These are phyloP conservation scores for Sarcodon sp. DNA, from an alignment of 768 basidiomycete species.

Conservation along the genomic window DNA sequence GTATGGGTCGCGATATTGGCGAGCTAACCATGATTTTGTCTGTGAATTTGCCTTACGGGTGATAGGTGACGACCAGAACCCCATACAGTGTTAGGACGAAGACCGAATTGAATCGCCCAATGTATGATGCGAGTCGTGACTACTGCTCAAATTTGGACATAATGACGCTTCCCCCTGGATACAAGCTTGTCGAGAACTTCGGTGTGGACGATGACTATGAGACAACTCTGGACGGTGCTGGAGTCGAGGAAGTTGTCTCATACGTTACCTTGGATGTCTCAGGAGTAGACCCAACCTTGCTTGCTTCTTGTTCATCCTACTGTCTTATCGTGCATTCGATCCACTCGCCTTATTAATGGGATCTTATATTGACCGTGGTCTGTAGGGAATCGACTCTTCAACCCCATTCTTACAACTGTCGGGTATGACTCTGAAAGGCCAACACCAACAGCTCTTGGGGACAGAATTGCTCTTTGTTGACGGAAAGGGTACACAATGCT, in stretches of 20 bases:
- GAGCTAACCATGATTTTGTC: slow-evolving; percentile 38
- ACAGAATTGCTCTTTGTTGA: background rate
- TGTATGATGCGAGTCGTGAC: too few species aligned
- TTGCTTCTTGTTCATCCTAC: background rate
- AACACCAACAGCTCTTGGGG: background rate
- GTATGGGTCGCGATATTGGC: slow-evolving; percentile 63
- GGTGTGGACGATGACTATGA: background rate
- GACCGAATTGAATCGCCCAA: too few species aligned
- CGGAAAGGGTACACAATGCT: background rate
- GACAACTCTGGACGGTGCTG: background rate
- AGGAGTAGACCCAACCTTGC: background rate
- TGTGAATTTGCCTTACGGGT: too few species aligned
- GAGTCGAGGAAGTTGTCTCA: background rate
- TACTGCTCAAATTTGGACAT: too few species aligned
- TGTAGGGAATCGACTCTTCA: background rate
- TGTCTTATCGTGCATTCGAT: background rate
- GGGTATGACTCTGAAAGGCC: background rate
- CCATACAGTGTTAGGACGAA: too few species aligned
- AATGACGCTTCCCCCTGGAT: background rate
- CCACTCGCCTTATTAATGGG: background rate
- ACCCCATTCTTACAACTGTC: background rate
- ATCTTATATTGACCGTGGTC: background rate
- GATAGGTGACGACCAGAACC: too few species aligned
- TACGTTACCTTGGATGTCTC: background rate
- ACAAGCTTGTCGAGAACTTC: background rate